Evolutionary conservation across 768 basidiomycete genomes (phyloP).

Genomic region (Lanmaoa pseudosensibilis): DNA sequence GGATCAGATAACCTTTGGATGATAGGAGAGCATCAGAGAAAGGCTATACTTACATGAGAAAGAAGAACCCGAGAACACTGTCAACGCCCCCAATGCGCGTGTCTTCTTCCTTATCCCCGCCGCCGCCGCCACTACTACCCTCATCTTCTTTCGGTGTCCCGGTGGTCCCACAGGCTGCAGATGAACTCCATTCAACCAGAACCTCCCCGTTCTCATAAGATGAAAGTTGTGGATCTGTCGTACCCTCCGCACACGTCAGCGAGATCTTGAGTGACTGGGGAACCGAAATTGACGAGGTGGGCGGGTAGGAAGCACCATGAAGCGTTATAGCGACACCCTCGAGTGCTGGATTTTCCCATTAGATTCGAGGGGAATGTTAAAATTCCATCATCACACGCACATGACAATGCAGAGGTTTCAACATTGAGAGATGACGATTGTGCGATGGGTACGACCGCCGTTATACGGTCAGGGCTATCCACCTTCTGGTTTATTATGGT

Average conservation of each 20-base stretch:
- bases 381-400: slow-evolving; percentile 35
- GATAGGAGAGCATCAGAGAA: slow-evolving; percentile 2
- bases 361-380: not conserved
- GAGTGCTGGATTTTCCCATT: slow-evolving; percentile 40
- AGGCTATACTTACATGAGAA: slow-evolving; percentile 66
- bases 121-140: slow-evolving; percentile 17
- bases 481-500: slow-evolving; percentile 63
- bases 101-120: slow-evolving; percentile 18
- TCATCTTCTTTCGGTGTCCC: slow-evolving; percentile 29
- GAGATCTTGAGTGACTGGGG: slow-evolving; percentile 63
- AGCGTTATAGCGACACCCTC: slow-evolving; percentile 57
- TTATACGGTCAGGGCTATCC: slow-evolving; percentile 55
- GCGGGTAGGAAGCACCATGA: slow-evolving; percentile 62
- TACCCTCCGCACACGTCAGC: slow-evolving; percentile 51
- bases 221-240: slow-evolving; percentile 50
- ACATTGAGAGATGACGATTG: slow-evolving; percentile 33
- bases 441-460: slow-evolving; percentile 76
- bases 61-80: slow-evolving; percentile 86
- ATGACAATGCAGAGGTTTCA: slow-evolving; percentile 29
- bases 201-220: slow-evolving; percentile 60
- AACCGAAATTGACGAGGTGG: slow-evolving; percentile 40
- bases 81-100: slow-evolving; percentile 47
- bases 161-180: slow-evolving; percentile 53
- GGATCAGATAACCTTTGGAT: slow-evolving; percentile 34
- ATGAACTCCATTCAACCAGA: slow-evolving; percentile 60